Evolutionary conservation across 2,329 filamentous ascomycete species (phyloP).

Genomic region (Arthroderma sp.): DNA sequence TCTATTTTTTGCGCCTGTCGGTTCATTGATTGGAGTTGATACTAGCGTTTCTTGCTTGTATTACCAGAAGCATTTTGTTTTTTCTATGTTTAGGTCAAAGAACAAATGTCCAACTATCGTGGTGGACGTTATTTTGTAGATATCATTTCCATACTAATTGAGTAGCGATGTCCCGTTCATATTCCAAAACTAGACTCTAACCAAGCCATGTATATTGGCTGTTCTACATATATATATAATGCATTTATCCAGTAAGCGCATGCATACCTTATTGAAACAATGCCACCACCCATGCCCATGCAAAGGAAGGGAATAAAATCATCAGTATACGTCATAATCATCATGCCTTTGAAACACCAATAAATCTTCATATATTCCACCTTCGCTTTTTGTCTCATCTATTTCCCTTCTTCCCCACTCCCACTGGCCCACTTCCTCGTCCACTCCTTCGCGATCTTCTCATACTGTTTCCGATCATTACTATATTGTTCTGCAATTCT

Average conservation of each 20-base stretch:
- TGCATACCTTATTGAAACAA: neutral
- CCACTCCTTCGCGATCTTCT: constrained; percentile 63
- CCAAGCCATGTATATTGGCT: neutral
- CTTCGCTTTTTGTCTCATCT: neutral
- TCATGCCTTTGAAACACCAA: neutral
- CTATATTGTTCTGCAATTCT: constrained; percentile 77
- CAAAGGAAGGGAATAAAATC: neutral
- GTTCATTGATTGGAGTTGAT: constrained; percentile 1
- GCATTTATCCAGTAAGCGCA: neutral
- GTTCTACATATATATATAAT: neutral
- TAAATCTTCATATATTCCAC: neutral
- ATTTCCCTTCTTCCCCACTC: constrained; percentile 4
- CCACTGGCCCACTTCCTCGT: constrained; percentile 57
- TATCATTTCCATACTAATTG: neutral
- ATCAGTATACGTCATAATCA: neutral
- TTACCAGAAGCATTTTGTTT: neutral
- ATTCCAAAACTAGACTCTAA: neutral
- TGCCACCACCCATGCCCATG: neutral
- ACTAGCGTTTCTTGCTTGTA: neutral
- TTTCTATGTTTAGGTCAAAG: neutral
- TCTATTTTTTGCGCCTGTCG: neutral
- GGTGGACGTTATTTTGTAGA: neutral
- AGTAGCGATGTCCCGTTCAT: neutral
- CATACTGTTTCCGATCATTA: constrained; percentile 54
- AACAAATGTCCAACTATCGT: neutral